Evolutionary conservation across 1,284 basidiomycete genomes (phyloP).

Genomic region (Cerrena zonata): DNA sequence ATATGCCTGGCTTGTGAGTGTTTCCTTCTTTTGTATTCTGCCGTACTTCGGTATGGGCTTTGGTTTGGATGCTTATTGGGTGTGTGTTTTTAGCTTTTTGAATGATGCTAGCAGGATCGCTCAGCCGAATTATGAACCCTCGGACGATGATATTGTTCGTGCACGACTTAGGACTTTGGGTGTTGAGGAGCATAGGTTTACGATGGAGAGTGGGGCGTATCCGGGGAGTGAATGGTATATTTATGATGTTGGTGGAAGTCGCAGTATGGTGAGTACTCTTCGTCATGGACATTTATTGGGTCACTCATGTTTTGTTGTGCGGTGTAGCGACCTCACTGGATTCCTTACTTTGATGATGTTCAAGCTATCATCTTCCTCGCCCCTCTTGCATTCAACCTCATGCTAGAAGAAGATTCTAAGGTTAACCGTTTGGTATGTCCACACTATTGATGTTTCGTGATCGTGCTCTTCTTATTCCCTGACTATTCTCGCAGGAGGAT

Average conservation of each 20-base stretch:
- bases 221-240: slow-evolving; percentile 54
- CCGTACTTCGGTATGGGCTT: too few relatives aligned
- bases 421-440: slow-evolving; percentile 47
- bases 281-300: slow-evolving; percentile 5
- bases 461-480: slow-evolving; percentile 5
- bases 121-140: slow-evolving; percentile 43
- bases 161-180: slow-evolving; percentile 57
- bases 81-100: slow-evolving; percentile 39
- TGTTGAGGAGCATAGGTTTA: slow-evolving; percentile 61
- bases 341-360: slow-evolving; percentile 57
- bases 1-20: slow-evolving; percentile 54
- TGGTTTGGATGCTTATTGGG: slow-evolving; percentile 2
- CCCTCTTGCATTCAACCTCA: slow-evolving; percentile 54
- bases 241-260: slow-evolving; percentile 61
- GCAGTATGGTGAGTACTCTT: slow-evolving; percentile 40
- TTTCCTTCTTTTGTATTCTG: slow-evolving; percentile 1
- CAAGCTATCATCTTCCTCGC: slow-evolving; percentile 47
- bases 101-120: slow-evolving; percentile 57
- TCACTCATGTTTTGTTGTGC: slow-evolving; percentile 8
- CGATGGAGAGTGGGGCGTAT: slow-evolving; percentile 43
- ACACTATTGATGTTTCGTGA: too few relatives aligned
- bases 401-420: slow-evolving; percentile 51
- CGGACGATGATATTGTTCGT: slow-evolving; percentile 58
- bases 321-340: slow-evolving; percentile 70
- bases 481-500: slow-evolving; percentile 37